phyloP scores from a whole-genome alignment of 2,329 filamentous ascomycete genomes.

The Colletotrichum lini region DNA sequence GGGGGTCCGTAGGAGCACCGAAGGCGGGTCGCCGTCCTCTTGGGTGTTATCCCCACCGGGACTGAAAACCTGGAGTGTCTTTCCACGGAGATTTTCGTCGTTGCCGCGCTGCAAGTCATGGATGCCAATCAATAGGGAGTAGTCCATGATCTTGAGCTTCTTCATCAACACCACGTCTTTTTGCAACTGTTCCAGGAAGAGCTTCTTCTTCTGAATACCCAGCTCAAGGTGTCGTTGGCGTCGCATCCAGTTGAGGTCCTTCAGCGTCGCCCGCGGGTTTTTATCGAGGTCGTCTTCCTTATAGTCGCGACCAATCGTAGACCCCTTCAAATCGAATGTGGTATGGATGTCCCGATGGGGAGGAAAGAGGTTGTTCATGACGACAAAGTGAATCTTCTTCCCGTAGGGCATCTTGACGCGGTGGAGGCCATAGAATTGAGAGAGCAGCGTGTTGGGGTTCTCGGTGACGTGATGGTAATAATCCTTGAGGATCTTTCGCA shows the following conservation, averaged over 20 bases:
- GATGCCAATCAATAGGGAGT: constrained; percentile 94
- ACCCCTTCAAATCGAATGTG: constrained; percentile 97
- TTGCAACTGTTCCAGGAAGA: constrained; percentile 91
- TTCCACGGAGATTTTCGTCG: constrained; percentile 91
- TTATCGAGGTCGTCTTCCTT: constrained; percentile 87
- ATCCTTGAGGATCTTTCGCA: constrained; percentile 86
- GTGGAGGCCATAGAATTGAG: constrained; percentile 97
- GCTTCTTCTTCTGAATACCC: constrained; percentile 87
- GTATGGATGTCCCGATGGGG: constrained; percentile 97
- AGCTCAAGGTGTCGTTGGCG: constrained; percentile 89
- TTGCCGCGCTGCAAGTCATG: constrained; percentile 93
- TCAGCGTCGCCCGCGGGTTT: constrained; percentile 93
- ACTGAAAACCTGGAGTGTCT: constrained; percentile 94
- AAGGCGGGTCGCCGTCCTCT: constrained; percentile 72
- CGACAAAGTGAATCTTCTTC: constrained; percentile 98
- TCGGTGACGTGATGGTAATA: constrained; percentile 94
- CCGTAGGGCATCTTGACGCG: constrained; percentile 98
- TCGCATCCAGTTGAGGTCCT: constrained; percentile 96
- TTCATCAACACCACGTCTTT: constrained; percentile 90
- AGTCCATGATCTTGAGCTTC: constrained; percentile 96
- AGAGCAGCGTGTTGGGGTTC: constrained; percentile 96
- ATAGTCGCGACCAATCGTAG: constrained; percentile 93
- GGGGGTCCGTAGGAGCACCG: constrained; percentile 85
- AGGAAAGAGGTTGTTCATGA: constrained; percentile 99
- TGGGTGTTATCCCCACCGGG: constrained; percentile 79